Base-by-base conservation (phyloP, 768 basidiomycete species). In the Leccinum longicurvipes region DNA sequence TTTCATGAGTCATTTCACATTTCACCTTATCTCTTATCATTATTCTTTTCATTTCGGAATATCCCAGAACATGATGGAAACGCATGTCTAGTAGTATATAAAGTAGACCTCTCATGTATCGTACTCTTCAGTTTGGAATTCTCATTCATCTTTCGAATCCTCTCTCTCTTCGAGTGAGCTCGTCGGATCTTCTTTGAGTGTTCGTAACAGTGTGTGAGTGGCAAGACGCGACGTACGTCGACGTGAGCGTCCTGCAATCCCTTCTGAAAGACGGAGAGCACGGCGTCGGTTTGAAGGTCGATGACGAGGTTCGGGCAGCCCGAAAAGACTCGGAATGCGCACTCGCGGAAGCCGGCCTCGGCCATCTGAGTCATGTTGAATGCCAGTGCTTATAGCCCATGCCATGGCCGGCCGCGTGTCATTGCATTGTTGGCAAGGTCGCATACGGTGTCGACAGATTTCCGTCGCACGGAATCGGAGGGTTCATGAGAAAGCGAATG, bases 361-460 rank as follows among this genome's bases (percentile, higher is more conserved):
- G 62, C 51, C 27, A 57, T 48, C 34, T 71, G 63, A 6, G 81
- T 77, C 86, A 90, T 88, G 46, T 72, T 76, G 63, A 91, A 91
- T 0, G 79, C 77, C 52, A 86, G 86, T 0, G 81, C 82, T 64
- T 91, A 89, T 1, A 92, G 74, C 2, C 85, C 86, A 64, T 90
- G 89, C 90, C 90, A 93, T 3, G 89, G 89, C 9, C 88, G 72
- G 1, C 90, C 91, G 2, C 89, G 79, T 15, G 70, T 67, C 86
- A 92, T 89, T 11, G 82, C 82, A 55, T 87, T 82, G 53, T 86
- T 86, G 6, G 90, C 86, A 27, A 92, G 73, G 62, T 92, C 91
- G 56, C 82, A 84, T 23, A 87, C 78, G 2, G 89, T 87, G 63
- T 92, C 89, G 14, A 87, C 86, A 3, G 82, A 77, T 69, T 88